Conservation (phyloP, 768 basidiomycete species). For the Crucibulum laeve region DNA sequence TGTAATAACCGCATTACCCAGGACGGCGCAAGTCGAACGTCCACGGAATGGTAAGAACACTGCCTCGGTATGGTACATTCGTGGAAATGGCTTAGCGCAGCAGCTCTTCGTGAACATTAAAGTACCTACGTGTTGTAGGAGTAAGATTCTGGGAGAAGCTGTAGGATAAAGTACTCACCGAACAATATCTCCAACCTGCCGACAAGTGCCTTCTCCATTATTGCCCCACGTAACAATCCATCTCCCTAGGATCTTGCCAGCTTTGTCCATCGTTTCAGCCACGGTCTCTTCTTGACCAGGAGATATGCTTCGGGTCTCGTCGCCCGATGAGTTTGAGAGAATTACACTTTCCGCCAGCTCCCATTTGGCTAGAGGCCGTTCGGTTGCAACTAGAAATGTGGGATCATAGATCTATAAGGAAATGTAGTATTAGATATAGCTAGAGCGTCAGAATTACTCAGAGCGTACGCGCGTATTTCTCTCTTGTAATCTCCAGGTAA, state of each 20-base stretch:
- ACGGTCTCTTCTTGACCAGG: constrained; percentile 70
- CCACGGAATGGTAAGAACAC: too few species aligned
- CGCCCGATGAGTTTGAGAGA: constrained; percentile 31
- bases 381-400: constrained; percentile 61
- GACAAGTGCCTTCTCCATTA: constrained; percentile 59
- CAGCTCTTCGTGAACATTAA: too few species aligned
- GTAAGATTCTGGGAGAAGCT: too few species aligned
- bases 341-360: constrained; percentile 57
- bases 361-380: constrained; percentile 77
- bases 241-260: constrained; percentile 60
- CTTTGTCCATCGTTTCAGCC: constrained; percentile 64
- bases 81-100: too few species aligned
- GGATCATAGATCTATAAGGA: constrained; percentile 59
- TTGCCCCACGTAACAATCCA: constrained; percentile 80
- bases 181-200: constrained; percentile 56
- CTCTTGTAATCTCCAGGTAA: constrained; percentile 53
- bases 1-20: too few species aligned
- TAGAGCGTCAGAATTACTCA: background rate
- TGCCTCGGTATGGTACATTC: too few species aligned
- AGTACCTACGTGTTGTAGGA: too few species aligned
- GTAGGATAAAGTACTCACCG: constrained; percentile 46
- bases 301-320: constrained; percentile 22
- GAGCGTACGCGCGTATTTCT: constrained; percentile 57
- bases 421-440: background rate
- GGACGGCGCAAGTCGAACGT: too few species aligned